A percentile compares a stretch with the other conserved stretches of the same genome.
Conservation (phyloP, 192 early-diverging fungal species). For the Helicostylum pulchrum region DNA sequence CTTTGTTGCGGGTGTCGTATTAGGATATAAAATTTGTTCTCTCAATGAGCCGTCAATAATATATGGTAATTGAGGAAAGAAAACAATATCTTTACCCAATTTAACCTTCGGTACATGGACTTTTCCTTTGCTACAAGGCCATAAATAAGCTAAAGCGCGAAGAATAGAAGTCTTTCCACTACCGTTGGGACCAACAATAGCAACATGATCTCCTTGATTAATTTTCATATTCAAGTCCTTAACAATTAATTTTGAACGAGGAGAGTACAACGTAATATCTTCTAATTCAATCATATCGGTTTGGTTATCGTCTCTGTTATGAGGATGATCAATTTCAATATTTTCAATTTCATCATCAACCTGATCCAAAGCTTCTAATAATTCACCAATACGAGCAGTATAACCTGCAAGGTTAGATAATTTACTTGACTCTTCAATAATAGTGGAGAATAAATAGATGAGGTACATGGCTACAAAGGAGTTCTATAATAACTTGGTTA, state of each 20-base stretch:
- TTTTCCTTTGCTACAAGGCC: conserved; percentile 56
- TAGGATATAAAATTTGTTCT: conserved; percentile 65
- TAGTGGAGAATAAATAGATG: conserved; percentile 68
- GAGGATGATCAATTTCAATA: conserved; percentile 44
- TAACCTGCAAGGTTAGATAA: conserved; percentile 82
- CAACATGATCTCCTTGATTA: conserved; percentile 51
- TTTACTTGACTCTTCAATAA: conserved; percentile 67
- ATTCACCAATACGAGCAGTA: conserved; percentile 73
- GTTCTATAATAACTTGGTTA: conserved; percentile 34
- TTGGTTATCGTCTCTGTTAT: not conserved
- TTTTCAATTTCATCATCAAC: conserved; percentile 48
- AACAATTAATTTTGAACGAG: conserved; percentile 36
- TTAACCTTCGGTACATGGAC: conserved; percentile 21
- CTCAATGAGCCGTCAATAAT: conserved; percentile 58
- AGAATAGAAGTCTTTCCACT: conserved; percentile 82
- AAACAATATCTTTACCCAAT: conserved; percentile 48
- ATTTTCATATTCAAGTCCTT: conserved; percentile 48
- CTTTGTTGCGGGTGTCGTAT: conserved; percentile 26
- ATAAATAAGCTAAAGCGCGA: conserved; percentile 73
- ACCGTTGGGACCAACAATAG: conserved; percentile 78
- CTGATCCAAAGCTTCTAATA: conserved; percentile 69
- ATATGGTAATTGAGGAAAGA: conserved; percentile 69
- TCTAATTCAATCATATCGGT: conserved; percentile 35
- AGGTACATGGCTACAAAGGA: conserved; percentile 86
- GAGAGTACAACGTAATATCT: conserved; percentile 32